Evolutionary conservation across 2,329 filamentous ascomycete genomes (phyloP).

Genomic region (Ceratocystiopsis sp.): DNA sequence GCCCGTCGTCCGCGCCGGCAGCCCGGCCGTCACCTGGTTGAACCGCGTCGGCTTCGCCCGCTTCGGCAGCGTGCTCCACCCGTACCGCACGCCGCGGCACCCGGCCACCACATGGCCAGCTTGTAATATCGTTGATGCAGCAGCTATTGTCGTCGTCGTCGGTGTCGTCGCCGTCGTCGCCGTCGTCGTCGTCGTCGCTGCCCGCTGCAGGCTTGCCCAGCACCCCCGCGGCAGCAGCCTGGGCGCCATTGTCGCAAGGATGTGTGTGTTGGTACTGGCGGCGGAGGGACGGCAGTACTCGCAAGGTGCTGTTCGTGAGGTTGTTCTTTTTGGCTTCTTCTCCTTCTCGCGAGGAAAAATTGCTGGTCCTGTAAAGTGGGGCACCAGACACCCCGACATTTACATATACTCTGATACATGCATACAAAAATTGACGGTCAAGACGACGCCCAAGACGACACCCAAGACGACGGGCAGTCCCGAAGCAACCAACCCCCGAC

Average conservation of each 20-base stretch:
- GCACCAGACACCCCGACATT: no score
- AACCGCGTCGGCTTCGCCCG: conserved; percentile 39
- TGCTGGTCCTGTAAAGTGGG: no score
- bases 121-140: background rate
- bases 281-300: background rate
- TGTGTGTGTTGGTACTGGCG: background rate
- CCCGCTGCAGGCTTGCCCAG: conserved; percentile 8
- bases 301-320: no score
- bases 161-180: conserved; percentile 1
- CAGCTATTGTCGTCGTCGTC: background rate
- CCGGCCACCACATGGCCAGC: conserved; percentile 3
- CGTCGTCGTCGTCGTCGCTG: conserved; percentile 1
- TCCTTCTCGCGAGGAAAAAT: no score
- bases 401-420: no score
- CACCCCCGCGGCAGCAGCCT: conserved; percentile 18
- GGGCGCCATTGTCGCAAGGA: conserved; percentile 14
- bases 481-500: no score
- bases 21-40: conserved; percentile 39
- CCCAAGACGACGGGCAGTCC: no score
- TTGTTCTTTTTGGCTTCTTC: no score
- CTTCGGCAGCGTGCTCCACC: conserved; percentile 36
- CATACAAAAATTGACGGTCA: no score
- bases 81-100: conserved; percentile 36
- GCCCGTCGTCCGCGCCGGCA: conserved; percentile 38
- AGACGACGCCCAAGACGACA: no score